phyloP scores from a whole-genome alignment of 2,329 filamentous ascomycete genomes.

The Cadophora sp. region DNA sequence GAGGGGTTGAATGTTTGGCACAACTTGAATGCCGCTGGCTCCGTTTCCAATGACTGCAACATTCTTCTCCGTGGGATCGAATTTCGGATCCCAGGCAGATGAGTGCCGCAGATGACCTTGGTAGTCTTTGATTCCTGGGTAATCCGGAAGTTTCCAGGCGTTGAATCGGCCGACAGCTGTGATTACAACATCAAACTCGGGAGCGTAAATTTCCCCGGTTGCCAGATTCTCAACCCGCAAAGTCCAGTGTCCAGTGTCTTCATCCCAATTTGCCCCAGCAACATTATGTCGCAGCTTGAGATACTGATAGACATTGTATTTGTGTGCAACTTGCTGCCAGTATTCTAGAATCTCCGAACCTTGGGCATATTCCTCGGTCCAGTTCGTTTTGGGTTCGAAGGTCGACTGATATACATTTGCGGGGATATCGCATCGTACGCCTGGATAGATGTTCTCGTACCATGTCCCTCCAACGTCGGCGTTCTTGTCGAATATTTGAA shows the following conservation, averaged over 20 bases:
- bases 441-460: constrained; percentile 55
- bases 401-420: constrained; percentile 69
- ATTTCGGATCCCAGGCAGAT: constrained; percentile 64
- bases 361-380: constrained; percentile 72
- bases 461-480: constrained; percentile 39
- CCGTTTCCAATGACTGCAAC: constrained; percentile 60
- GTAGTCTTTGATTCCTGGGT: constrained; percentile 58
- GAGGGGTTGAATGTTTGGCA: constrained; percentile 50
- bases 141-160: constrained; percentile 67
- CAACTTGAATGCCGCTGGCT: constrained; percentile 59
- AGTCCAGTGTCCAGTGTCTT: constrained; percentile 58
- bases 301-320: constrained; percentile 68
- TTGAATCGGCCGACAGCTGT: constrained; percentile 72
- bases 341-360: constrained; percentile 73
- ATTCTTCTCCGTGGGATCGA: constrained; percentile 54
- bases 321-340: constrained; percentile 66
- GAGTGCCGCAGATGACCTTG: constrained; percentile 63
- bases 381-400: constrained; percentile 71
- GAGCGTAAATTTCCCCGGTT: constrained; percentile 48
- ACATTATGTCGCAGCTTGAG: constrained; percentile 63
- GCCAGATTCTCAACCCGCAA: constrained; percentile 47
- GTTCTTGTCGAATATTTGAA: constrained; percentile 59
- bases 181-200: constrained; percentile 65
- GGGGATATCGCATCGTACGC: constrained; percentile 37
- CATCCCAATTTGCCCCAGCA: constrained; percentile 61